Evolutionary conservation across 192 early-diverging fungal genomes (phyloP), one percentile per base, ranked within the genome.

Genomic region (Backusella australiensis): DNA sequence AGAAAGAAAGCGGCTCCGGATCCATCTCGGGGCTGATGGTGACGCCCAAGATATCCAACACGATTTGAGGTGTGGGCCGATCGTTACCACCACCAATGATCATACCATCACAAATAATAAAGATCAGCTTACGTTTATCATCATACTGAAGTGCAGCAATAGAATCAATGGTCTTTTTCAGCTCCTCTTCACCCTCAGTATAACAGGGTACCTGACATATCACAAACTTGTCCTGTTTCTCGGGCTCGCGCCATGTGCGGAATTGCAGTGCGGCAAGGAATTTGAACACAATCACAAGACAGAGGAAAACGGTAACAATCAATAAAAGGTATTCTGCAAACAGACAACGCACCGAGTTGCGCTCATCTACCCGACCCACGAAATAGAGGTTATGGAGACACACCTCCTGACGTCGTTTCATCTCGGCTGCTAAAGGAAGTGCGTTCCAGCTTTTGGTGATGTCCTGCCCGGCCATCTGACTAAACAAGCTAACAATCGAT

Each of bases 361-460:
- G 93, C 71, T 85, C 77, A 79, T 99, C 97, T 7, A 97, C 91
- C 39, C 89, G 89, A 35, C 95, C 97, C 34, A 93, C 87, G 82
- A 94, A 95, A 83, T 96, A 96, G 2, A 93, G 82, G 49, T 93
- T 91, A 26, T 92, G 89, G 75, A 99, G 80, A 85, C 97, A 99
- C 44, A 91, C 86, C 76, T 85, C 44, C 71, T 90, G 89, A 59
- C 82, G 78, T 6, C 80, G 76, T 73, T 85, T 86, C 63, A 82
- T 75, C 1, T 78, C 76, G 36, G 78, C 0, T 67, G 82, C 84
- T 56, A 90, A 76, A 39, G 87, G 84, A 81, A 91, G 75, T 11
- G 73, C 78, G 73, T 92, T 85, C 84, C 86, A 94, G 78, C 78
- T 79, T 4, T 77, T 67, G 12, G 88, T 90, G 44, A 93, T 90